A percentile compares a stretch with the other conserved stretches of the same genome.
Conservation (phyloP, 139 green algal genomes). For the Micractinium conductrix region DNA sequence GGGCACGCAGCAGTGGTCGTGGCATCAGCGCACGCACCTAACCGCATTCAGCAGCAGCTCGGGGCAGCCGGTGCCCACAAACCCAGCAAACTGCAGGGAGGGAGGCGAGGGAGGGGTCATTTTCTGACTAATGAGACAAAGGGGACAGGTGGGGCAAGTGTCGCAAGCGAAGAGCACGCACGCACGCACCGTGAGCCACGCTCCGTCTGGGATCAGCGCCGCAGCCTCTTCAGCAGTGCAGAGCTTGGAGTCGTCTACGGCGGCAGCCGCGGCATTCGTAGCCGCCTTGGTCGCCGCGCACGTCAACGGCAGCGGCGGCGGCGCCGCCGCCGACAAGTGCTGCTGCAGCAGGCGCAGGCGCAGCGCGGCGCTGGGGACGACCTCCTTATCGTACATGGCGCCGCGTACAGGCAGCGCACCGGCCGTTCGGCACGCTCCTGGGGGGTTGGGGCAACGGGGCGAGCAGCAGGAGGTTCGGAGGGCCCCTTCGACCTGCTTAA, state of each 20-base stretch:
- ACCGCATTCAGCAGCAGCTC: slow-evolving; percentile 49
- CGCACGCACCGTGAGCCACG: slow-evolving; percentile 8
- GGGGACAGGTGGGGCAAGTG: too few relatives aligned
- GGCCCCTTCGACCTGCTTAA: too few relatives aligned
- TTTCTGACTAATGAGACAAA: too few relatives aligned
- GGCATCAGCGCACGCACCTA: not conserved
- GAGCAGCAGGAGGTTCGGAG: too few relatives aligned
- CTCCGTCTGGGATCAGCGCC: slow-evolving; percentile 31
- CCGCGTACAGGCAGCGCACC: too few relatives aligned
- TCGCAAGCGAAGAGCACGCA: too few relatives aligned
- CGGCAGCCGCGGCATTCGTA: not conserved
- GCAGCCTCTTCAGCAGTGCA: slow-evolving; percentile 36
- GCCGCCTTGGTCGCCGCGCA: not conserved
- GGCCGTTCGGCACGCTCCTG: too few relatives aligned
- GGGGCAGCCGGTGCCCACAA: slow-evolving; percentile 46
- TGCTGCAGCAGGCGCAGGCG: not conserved
- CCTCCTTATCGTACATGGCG: too few relatives aligned
- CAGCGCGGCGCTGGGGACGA: slow-evolving; percentile 4
- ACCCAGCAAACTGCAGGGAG: slow-evolving; percentile 41
- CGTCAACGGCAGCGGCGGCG: too few relatives aligned
- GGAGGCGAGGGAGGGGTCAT: too few relatives aligned
- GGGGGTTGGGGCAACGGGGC: too few relatives aligned
- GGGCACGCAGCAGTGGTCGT: not conserved
- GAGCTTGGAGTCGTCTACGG: slow-evolving; percentile 17
- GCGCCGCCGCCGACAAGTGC: not conserved